These are phyloP conservation scores for Saturnispora dispora DNA, from an alignment of 805 yeast species.

Conservation along the genomic window DNA sequence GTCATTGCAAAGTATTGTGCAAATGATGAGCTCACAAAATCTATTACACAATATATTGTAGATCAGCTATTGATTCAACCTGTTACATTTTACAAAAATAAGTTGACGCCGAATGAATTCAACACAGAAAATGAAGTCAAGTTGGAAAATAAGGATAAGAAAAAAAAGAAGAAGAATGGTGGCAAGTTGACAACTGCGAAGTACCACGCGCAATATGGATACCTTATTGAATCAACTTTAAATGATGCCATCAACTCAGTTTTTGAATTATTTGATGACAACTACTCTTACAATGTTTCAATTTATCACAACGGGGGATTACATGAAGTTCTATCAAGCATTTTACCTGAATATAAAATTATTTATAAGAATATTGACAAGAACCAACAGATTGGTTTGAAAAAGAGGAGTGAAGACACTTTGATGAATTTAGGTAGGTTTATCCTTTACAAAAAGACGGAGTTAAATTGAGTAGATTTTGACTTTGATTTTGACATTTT, in stretches of 20 bases:
- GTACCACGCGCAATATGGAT: conserved; percentile 20
- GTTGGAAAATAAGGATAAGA: not conserved
- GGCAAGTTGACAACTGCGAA: conserved; percentile 10
- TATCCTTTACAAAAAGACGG: conserved; percentile 60
- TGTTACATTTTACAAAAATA: conserved; percentile 10
- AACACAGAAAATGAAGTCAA: not conserved
- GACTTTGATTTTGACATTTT: not conserved
- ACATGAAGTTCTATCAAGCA: conserved; percentile 32
- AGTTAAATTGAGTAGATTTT: conserved; percentile 16
- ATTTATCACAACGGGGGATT: conserved; percentile 53
- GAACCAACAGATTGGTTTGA: conserved; percentile 46
- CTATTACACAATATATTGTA: conserved; percentile 21
- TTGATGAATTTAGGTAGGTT: conserved; percentile 62
- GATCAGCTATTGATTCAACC: conserved; percentile 18
- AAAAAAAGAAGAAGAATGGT: not conserved
- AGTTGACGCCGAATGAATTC: not conserved
- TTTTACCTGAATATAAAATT: conserved; percentile 41
- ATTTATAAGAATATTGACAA: conserved; percentile 59
- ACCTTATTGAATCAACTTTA: conserved; percentile 24
- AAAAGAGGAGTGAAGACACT: conserved; percentile 58
- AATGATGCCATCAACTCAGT: conserved; percentile 56
- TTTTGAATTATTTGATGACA: conserved; percentile 77
- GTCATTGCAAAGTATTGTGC: conserved; percentile 19
- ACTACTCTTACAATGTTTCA: conserved; percentile 56
- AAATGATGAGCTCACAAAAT: conserved; percentile 13